A percentile compares a stretch with the other conserved stretches of the same genome.
phyloP scores from a whole-genome alignment of 495 filamentous ascomycete genomes.

The Aspergillus bertholletiae region DNA sequence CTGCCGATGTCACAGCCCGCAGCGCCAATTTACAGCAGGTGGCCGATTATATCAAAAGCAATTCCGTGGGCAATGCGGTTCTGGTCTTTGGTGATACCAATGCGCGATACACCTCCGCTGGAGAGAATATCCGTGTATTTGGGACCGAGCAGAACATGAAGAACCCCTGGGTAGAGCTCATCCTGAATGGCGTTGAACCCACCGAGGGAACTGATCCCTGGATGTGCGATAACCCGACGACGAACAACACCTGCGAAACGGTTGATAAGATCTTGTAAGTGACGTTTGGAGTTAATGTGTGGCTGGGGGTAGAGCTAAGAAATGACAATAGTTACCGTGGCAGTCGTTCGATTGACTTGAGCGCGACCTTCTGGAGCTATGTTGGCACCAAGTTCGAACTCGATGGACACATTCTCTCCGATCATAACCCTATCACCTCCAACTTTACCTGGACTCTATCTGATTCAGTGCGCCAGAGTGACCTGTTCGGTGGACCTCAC shows the following conservation, averaged over 20 bases:
- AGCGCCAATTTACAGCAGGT: constrained; percentile 55
- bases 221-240: constrained; percentile 48
- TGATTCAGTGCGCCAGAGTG: constrained; percentile 37
- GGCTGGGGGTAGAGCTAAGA: too few relatives aligned
- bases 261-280: constrained; percentile 57
- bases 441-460: constrained; percentile 50
- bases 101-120: constrained; percentile 50
- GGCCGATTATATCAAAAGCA: constrained; percentile 46
- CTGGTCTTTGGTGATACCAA: constrained; percentile 60
- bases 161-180: constrained; percentile 52
- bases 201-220: constrained; percentile 27
- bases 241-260: constrained; percentile 50
- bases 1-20: constrained; percentile 45
- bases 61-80: constrained; percentile 54
- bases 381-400: constrained; percentile 49
- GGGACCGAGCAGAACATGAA: constrained; percentile 38
- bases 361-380: constrained; percentile 45
- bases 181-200: constrained; percentile 41
- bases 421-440: constrained; percentile 57
- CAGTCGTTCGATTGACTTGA: constrained; percentile 39
- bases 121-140: constrained; percentile 48
- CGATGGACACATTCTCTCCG: constrained; percentile 51
- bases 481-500: constrained; percentile 49
- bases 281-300: too few relatives aligned
- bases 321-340: constrained; percentile 46